Conservation (phyloP, 768 basidiomycete species). For the Kwoniella dejecticola region DNA sequence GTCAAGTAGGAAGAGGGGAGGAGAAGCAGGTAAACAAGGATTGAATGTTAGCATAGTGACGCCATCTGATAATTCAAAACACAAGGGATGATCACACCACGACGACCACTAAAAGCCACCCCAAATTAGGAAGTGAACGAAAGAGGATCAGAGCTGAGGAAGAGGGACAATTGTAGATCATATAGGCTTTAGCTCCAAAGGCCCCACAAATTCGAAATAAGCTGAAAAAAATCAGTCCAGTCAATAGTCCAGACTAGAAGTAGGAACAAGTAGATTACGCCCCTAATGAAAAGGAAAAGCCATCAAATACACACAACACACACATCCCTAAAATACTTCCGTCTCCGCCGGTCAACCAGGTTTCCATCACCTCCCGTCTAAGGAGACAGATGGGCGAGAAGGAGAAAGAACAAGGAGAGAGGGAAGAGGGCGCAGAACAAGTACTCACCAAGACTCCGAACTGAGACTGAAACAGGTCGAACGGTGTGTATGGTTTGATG, state of each 20-base stretch:
- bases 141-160: neutral
- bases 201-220: neutral
- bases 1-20: neutral
- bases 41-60: conserved; percentile 5
- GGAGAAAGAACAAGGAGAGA: too few relatives aligned
- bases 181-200: neutral
- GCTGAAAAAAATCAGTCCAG: neutral
- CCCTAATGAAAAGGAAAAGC: conserved; percentile 1
- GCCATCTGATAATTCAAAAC: neutral
- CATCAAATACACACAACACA: conserved; percentile 13
- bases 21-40: too few relatives aligned
- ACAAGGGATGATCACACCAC: too few relatives aligned
- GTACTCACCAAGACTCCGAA: neutral
- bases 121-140: neutral
- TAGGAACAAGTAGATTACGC: neutral
- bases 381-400: too few relatives aligned
- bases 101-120: neutral
- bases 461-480: neutral
- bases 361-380: too few relatives aligned
- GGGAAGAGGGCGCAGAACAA: neutral
- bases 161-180: neutral
- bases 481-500: neutral
- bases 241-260: neutral
- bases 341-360: conserved; percentile 8
- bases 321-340: conserved; percentile 4